phyloP scores from a whole-genome alignment of 805 yeast genomes.

The Candida tammaniensis region DNA sequence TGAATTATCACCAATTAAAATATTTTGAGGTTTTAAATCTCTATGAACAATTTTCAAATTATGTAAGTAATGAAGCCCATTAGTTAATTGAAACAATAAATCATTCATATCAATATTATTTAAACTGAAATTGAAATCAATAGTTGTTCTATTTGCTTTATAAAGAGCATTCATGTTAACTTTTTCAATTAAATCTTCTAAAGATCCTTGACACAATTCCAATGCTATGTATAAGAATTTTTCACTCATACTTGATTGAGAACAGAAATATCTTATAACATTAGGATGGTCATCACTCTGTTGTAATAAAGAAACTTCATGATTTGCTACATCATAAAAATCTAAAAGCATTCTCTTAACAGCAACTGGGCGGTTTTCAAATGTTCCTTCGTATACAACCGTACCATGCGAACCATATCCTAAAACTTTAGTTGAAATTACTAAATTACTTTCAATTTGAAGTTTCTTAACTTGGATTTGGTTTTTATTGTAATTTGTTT shows the following conservation, averaged over 20 bases:
- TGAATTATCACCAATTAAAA: constrained; percentile 63
- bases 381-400: constrained; percentile 84
- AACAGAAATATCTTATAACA: constrained; percentile 88
- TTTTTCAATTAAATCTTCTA: constrained; percentile 79
- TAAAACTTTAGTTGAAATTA: constrained; percentile 68
- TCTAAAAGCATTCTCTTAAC: constrained; percentile 91
- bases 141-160: constrained; percentile 8
- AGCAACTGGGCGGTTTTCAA: constrained; percentile 93
- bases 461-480: constrained; percentile 28
- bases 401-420: constrained; percentile 98
- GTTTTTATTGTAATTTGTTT: constrained; percentile 11
- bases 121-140: constrained; percentile 10
- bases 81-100: constrained; percentile 70
- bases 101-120: constrained; percentile 35
- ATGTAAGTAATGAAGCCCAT: constrained; percentile 85
- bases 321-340: constrained; percentile 90
- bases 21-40: constrained; percentile 93
- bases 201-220: constrained; percentile 84
- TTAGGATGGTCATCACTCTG: constrained; percentile 97
- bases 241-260: constrained; percentile 72
- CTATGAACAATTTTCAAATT: constrained; percentile 90
- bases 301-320: constrained; percentile 81
- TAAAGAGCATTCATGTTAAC: constrained; percentile 25
- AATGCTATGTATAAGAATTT: constrained; percentile 88
- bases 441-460: constrained; percentile 49